Base-by-base conservation (phyloP, 1,284 basidiomycete species). In the Melampsora allii-populina region DNA sequence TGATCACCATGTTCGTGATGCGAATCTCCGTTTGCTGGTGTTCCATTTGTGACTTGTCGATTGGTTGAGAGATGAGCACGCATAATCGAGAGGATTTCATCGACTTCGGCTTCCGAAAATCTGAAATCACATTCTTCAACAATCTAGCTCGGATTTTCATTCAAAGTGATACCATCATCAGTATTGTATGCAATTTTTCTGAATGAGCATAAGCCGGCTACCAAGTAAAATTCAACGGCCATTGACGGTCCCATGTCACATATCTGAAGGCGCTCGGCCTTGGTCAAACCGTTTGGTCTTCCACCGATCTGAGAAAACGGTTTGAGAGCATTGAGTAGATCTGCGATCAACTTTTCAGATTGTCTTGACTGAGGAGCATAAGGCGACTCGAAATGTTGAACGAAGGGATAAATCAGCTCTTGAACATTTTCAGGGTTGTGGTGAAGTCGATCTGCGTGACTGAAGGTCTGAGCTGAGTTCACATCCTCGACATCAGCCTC, bases 91-190 rank as follows among this genome's bases (percentile, higher is more conserved):
- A 75, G 33, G 3, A 75, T 75, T 19, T 60, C 64, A 50, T 75
- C 56, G n/a, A 75, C 60, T 36, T 75, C 72, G 9, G 36, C 31
- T n/a, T 75, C 72, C 19, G 56, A 61, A 45, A 75, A 75, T 27
- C 72, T 31, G 14, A 58, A 42, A 36, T 75, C 72, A 48, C 72
- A 75, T 63, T 75, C 72, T 56, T 67, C 72, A 19, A 75, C 61
- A 17, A 75, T 75, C 72, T 75, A 36, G 36, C 36, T 36, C 36
- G 36, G 6, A 36, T 1, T 36, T 36, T 10, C 5, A 27, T 36
- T 10, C 5, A 27, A 12, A 42, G 39, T 9, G 39, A 42, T 42
- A 14, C 12, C 39, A 42, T 42, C 39, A 42, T 42, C 39, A 42
- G 12, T 42, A 42, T 42, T 42, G 39, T 12, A 9, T 42, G 1